Evolutionary conservation across 1,284 basidiomycete species (phyloP).

Genomic region (Puccinia triticina): DNA sequence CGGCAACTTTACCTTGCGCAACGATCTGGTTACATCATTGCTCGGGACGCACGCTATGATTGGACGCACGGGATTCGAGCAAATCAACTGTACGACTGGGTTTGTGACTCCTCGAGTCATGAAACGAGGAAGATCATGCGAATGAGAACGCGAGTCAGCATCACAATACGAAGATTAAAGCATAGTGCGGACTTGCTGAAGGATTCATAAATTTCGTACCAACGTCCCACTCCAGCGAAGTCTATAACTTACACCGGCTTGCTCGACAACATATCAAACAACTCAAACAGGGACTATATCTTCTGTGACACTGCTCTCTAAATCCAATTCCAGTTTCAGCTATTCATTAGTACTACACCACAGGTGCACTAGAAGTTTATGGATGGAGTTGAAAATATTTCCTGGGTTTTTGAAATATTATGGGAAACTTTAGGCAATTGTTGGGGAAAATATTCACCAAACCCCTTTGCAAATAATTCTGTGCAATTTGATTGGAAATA

Average conservation of each 20-base stretch:
- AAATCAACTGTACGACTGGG: conserved; percentile 64
- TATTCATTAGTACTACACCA: too few relatives aligned
- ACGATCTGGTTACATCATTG: conserved; percentile 70
- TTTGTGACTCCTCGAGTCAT: conserved; percentile 19
- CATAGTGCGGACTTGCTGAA: conserved; percentile 63
- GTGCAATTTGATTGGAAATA: too few relatives aligned
- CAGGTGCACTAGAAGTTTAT: too few relatives aligned
- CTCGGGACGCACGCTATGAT: conserved; percentile 71
- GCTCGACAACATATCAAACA: neutral
- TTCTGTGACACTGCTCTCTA: too few relatives aligned
- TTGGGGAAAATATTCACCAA: too few relatives aligned
- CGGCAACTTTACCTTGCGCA: conserved; percentile 64
- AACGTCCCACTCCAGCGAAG: neutral
- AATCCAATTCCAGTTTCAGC: too few relatives aligned
- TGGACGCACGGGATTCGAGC: conserved; percentile 72
- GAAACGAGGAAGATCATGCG: conserved; percentile 25
- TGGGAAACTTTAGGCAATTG: too few relatives aligned
- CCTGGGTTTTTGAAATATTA: too few relatives aligned
- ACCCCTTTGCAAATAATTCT: too few relatives aligned
- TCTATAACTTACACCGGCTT: neutral
- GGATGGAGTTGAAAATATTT: too few relatives aligned
- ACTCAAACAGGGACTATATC: too few relatives aligned
- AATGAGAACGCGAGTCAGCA: conserved; percentile 67
- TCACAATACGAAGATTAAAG: conserved; percentile 77
- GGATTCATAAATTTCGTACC: neutral